Evolutionary conservation across 164 flowering plant species (phyloP), one percentile per base, ranked within the genome.

Genomic region (Aristolochia contorta): DNA sequence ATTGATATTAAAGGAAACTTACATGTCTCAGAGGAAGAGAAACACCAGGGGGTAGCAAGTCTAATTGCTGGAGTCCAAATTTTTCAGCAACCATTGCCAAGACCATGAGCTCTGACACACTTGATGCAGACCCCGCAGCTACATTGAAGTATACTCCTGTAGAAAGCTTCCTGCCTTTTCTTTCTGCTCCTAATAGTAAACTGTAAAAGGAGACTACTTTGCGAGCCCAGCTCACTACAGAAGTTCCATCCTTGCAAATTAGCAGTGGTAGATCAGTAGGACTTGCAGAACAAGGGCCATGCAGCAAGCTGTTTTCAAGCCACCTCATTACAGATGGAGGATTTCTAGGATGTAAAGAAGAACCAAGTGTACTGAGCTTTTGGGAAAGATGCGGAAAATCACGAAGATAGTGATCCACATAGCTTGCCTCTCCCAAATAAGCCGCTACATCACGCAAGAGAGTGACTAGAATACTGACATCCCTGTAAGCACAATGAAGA

Each of bases 21-120:
- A 94, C 99, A 83, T 94, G 97, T 63, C 99, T 79, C 56, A 94
- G 59, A 57, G 99, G 93, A 73, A 94, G 96, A 58, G 97, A 91
- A 25, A 91, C 86, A 64, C 96, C 97, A 75, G 78, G 77, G 64
- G 99, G 97, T 60, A 94, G 76, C 55, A 74, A 72, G 72, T 94
- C 97, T 15, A 94, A 76, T 47, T 94, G 90, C 62, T 82, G 85
- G 56, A 86, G 74, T 57, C 97, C 95, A 77, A 91, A 91, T 66
- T 71, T 74, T 72, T 91, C 99, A n/a, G 86, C 99, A 72, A 82
- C 99, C 99, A 94, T 94, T 63, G 91, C 95, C 74, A 94, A 76
- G 52, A 94, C 80, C 16, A 81, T 72, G 16, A 79, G 88, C 77
- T 94, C 96, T 80, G 89, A 95, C 47, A 56, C 55, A 49, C 65